These are phyloP conservation scores for Paxillus rubicundulus DNA, from an alignment of 768 basidiomycete genomes.

Conservation along the genomic window DNA sequence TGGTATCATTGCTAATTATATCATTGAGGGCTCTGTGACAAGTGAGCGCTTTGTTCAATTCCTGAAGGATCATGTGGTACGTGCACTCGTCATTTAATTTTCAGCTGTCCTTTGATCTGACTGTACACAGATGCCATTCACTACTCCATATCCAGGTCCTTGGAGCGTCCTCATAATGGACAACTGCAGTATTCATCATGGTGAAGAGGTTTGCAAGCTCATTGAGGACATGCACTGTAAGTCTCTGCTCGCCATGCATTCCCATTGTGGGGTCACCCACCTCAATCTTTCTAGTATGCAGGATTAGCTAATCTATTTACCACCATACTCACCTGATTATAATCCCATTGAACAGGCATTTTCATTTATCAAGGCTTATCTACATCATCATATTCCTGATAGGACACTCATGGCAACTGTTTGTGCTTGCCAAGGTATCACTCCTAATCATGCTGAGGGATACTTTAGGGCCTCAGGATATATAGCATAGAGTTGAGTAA, in stretches of 20 bases:
- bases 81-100: background rate
- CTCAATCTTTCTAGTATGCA: constrained; percentile 14
- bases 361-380: constrained; percentile 22
- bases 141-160: constrained; percentile 8
- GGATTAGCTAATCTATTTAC: constrained; percentile 28
- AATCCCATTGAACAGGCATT: constrained; percentile 35
- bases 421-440: constrained; percentile 23
- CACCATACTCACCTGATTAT: constrained; percentile 32
- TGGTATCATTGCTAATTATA: too few species aligned
- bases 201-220: constrained; percentile 15
- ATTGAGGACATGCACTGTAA: constrained; percentile 22
- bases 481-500: constrained; percentile 5
- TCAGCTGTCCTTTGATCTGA: background rate
- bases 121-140: background rate
- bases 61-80: constrained; percentile 10
- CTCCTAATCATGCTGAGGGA: constrained; percentile 17
- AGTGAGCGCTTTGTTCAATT: constrained; percentile 5
- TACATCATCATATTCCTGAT: constrained; percentile 4
- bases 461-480: constrained; percentile 26
- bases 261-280: background rate
- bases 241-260: background rate
- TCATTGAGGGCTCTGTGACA: constrained; percentile 12
- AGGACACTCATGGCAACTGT: constrained; percentile 19
- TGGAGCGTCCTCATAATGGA: constrained; percentile 24
- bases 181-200: constrained; percentile 26